Percentiles rank a stretch among this genome's conserved stretches.
Evolutionary conservation across 176 grass and related monocot genomes (phyloP).

Genomic region (bread wheat (Triticum aestivum)): IWGSC_CS_RefSeq_v2.1 NC_057808.1:121249073-121249572

Average conservation of each 20-base stretch:
- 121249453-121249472: not conserved
- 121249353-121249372: not conserved
- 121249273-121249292: constrained; percentile 25
- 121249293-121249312: not conserved
- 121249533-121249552: not conserved
- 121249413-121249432: not conserved
- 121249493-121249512: not conserved
- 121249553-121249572: not conserved
- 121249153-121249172: not conserved
- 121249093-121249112: not conserved
- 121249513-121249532: not conserved
- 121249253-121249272: not conserved
- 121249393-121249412: not conserved
- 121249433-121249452: not conserved
- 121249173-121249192: not conserved
- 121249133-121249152: not conserved
- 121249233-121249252: not conserved
- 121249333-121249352: not conserved
- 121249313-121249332: constrained; percentile 26
- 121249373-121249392: not conserved
- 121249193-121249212: not conserved
- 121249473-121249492: not conserved
- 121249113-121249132: not conserved
- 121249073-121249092: not conserved
- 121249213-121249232: not conserved